Evolutionary conservation across 495 filamentous ascomycete genomes (phyloP), one percentile per base, ranked within the genome.

Genomic region (Aspergillus conjunctus): DNA sequence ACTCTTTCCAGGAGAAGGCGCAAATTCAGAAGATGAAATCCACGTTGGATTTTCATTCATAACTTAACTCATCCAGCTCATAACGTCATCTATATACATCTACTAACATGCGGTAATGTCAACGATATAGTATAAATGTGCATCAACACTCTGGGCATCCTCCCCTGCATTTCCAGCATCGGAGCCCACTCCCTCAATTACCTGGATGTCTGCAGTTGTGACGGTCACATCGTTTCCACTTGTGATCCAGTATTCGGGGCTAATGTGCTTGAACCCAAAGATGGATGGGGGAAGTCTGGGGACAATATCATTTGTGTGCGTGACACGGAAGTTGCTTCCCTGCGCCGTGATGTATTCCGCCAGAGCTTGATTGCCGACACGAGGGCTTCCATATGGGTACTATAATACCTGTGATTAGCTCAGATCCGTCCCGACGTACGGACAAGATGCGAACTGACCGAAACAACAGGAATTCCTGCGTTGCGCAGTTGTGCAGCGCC

Each of bases 371-470:
- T 86, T 86, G 51, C 88, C 90, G 6, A 90, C 81, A 30, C 87
- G 87, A 4, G 90, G 90, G 31, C 82, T 76, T 60, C 87, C 90
- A 68, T 83, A 91, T 7, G 84, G 87, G 71, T 88, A 90, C 70
- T 88, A 53, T 31, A 30, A 10, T 34, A 15, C 6, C 0, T 17
- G 17, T 15, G 52, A 22, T 70, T 59, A 70, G 60, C 46, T 41
- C 32, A 17, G n/a, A 17, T 58, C 30, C 14, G 11, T 22, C 7
- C 11, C 6, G 4, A n/a, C 26, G 26, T 11, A 26, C 12, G 4
- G 3, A 3, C 15, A 41, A 41, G 30, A 9, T 41, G 14, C 30
- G n/a, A 5, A 66, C 74, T 62, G 58, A 79, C 77, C 59, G 77
- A 44, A 4, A 70, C 66, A 17, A 74, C 54, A 0, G 45, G 48